These are phyloP conservation scores for Diplodia sapinea DNA, from an alignment of 2,329 filamentous ascomycete genomes.

Conservation along the genomic window DNA sequence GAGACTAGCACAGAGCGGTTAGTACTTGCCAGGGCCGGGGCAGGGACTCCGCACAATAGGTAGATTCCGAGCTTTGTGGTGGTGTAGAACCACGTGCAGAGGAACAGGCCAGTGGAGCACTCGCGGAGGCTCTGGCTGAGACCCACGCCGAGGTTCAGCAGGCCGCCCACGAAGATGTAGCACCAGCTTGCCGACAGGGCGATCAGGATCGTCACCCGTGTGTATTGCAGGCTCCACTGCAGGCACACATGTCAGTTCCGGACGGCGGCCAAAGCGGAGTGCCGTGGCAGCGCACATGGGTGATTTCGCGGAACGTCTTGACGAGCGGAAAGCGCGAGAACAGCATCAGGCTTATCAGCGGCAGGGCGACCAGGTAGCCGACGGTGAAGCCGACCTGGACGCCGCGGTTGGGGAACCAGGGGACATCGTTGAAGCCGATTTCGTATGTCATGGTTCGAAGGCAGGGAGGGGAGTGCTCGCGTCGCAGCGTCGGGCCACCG, in stretches of 20 bases:
- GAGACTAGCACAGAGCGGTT: neutral
- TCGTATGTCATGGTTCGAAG: neutral
- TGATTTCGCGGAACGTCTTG: neutral
- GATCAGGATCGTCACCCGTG: constrained; percentile 11
- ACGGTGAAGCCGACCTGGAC: constrained; percentile 1
- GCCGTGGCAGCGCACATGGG: neutral
- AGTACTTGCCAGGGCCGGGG: neutral
- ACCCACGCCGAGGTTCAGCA: constrained; percentile 6
- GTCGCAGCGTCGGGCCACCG: neutral
- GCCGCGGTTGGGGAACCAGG: constrained; percentile 6
- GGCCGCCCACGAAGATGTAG: constrained; percentile 17
- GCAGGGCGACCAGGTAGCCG: constrained; percentile 1
- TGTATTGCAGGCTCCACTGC: constrained; percentile 8
- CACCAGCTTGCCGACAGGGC: constrained; percentile 15
- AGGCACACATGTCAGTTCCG: neutral
- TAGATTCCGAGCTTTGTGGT: constrained; percentile 2
- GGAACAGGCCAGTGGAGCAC: constrained; percentile 6
- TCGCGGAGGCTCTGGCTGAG: constrained; percentile 5
- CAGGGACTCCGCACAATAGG: neutral
- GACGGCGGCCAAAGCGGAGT: neutral
- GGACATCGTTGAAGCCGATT: neutral
- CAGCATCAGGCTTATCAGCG: constrained; percentile 6
- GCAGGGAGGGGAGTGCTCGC: neutral
- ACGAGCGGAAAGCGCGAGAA: constrained; percentile 1
- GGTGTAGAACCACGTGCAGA: constrained; percentile 22